phyloP scores from a whole-genome alignment of 2,329 filamentous ascomycete genomes.

The Waltergamsia citrina region DNA sequence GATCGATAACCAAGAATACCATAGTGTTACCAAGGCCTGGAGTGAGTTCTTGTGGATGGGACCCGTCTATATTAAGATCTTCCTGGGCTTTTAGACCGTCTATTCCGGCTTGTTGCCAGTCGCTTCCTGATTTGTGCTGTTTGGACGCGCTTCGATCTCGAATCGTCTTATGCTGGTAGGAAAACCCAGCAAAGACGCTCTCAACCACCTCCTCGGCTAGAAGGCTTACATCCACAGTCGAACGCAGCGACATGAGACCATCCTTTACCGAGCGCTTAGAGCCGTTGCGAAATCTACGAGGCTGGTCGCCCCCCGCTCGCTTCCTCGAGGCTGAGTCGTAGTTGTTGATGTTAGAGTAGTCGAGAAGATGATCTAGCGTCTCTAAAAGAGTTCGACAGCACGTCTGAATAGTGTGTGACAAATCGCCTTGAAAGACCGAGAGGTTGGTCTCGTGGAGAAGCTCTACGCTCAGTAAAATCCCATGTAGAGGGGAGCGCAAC shows the following conservation, averaged over 20 bases:
- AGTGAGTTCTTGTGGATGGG: too few species aligned
- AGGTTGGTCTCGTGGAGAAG: conserved; percentile 42
- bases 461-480: conserved; percentile 44
- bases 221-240: conserved; percentile 23
- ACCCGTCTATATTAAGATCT: too few species aligned
- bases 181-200: conserved; percentile 34
- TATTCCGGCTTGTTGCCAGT: not conserved
- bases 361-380: conserved; percentile 42
- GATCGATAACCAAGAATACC: conserved; percentile 41
- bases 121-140: not conserved
- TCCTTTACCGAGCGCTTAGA: conserved; percentile 17
- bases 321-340: too few species aligned
- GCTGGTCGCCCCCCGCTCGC: not conserved
- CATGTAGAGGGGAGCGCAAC: conserved; percentile 50
- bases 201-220: conserved; percentile 37
- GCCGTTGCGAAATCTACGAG: not conserved
- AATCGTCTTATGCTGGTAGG: conserved; percentile 18
- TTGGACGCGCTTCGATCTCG: not conserved
- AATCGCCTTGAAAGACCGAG: conserved; percentile 32
- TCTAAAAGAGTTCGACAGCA: conserved; percentile 39
- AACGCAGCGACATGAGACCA: conserved; percentile 7
- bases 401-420: conserved; percentile 37
- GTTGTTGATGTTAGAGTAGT: conserved; percentile 45
- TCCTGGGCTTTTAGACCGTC: not conserved
- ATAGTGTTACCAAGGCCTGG: conserved; percentile 21